A percentile compares a stretch with the other conserved stretches of the same genome.
phyloP scores from a whole-genome alignment of 768 basidiomycete species.

The Suillus decipiens region DNA sequence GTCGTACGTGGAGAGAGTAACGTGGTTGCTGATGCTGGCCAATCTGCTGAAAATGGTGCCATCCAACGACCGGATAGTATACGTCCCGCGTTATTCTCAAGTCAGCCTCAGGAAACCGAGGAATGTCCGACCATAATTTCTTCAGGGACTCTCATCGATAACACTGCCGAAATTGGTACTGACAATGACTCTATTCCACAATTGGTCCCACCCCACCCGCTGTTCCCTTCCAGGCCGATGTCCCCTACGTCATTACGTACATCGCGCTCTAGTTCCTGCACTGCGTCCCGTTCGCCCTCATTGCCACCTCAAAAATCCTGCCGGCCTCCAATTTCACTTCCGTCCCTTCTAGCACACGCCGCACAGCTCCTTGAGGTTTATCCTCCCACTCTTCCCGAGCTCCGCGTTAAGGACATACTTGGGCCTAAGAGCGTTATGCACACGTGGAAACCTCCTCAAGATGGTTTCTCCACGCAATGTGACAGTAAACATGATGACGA shows the following conservation, averaged over 20 bases:
- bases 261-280: slow-evolving; percentile 7
- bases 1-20: not conserved
- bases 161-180: slow-evolving; percentile 14
- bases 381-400: slow-evolving; percentile 59
- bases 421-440: slow-evolving; percentile 76
- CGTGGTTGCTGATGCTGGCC: not conserved
- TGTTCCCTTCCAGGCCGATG: slow-evolving; percentile 2
- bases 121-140: too few relatives aligned
- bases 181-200: slow-evolving; percentile 5
- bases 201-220: not conserved
- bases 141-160: not conserved
- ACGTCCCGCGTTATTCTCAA: not conserved
- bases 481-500: slow-evolving; percentile 42
- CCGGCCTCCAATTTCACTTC: slow-evolving; percentile 39
- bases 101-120: not conserved
- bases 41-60: not conserved
- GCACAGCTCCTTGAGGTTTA: slow-evolving; percentile 59
- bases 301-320: slow-evolving; percentile 11
- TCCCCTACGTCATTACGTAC: not conserved
- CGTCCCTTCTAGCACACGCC: slow-evolving; percentile 53
- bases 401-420: slow-evolving; percentile 62
- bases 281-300: slow-evolving; percentile 6
- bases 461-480: not conserved
- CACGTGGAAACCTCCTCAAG: slow-evolving; percentile 62
- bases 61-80: not conserved